Evolutionary conservation across 2,329 filamentous ascomycete genomes (phyloP), one percentile per base, ranked within the genome.

Genomic region (Herpotrichia juniperi): DNA sequence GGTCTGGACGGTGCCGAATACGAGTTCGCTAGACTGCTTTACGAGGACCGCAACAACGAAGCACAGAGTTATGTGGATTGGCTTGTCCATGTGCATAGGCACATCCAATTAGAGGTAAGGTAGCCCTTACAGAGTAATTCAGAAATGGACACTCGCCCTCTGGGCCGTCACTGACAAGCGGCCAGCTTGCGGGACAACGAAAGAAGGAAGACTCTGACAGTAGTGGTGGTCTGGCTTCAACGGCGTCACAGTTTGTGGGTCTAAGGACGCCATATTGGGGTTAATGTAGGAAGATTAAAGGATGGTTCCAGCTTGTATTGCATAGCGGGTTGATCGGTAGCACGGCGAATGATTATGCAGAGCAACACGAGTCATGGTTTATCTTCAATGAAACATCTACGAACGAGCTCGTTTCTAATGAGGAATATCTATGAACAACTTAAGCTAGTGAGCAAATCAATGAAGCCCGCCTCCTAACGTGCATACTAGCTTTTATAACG

Each of bases 51-150:
- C 59, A 97, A 97, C 74, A 96, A 96, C 62, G 94, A 99, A 78
- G 94, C 94, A 30, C 93, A 96, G 77, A 96, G 90, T 71, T 99
- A 97, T 75, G 94, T 97, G 28, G 94, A 99, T 77, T 99, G 94
- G 94, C 81, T 99, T 67, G 94, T 99, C 51, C 90, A 96, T 74
- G 83, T 97, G 57, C 94, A 99, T 76, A 88, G 93, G 64, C 87
- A 90, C 62, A 94, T 99, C 59, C 93, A 96, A 71, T 80, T 96
- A 58, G 94, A 99, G 74, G 79, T 79, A 69, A 64, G 72, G 9
- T 7, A 19, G 3, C 34, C 30, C 21, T n/a, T 11, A 12, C 17
- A 14, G 26, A 28, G 26, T 28, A 28, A 7, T 12, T 28, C 2
- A 4, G 10, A 9, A 34, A 11, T 19, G 16, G 4, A 34, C 11